Base-by-base conservation (phyloP, 2,329 filamentous ascomycete genomes). In the Fragosphaeria purpurea region DNA sequence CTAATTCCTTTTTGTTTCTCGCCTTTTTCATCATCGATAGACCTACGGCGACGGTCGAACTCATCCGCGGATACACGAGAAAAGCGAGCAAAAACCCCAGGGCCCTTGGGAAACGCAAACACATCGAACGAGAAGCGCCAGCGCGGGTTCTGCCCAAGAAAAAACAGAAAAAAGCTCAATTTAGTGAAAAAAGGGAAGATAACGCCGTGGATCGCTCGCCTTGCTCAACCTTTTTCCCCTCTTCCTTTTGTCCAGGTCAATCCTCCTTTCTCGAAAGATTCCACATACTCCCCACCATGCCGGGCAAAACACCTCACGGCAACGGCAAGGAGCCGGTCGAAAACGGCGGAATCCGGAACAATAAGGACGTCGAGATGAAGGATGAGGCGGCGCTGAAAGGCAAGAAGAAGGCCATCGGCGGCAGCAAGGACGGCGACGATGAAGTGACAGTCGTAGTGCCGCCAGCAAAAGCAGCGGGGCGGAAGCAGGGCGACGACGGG, bases 401-500 rank as follows among this genome's bases (percentile, higher is more conserved):
- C 62, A 84, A 82, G 70, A 54, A 83, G 71, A 81, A 81, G 69
- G 62, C 65, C 22, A 83, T 80, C 67, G 80, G 87, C 61, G 82
- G 76, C 60, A 83, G 82, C 67, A 82, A 88, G 62, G 82, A 77
- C 61, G 84, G 86, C 60, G 84, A 88, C 60, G 84, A 87, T 71
- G 84, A 88, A 72, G 88, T 88, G 83, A 88, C 85, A 47, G 84
- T 88, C 57, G 85, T 89, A 60, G 83, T 88, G 43, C 84, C 85
- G 50, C 83, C 83, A 52, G 79, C 82, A 45, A 54, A 54, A 45
- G 47, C 40, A 3, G 4, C 48, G 2, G 35, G 35, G 12, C 49
- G 38, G 41, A 35, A 44, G 44, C 57, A 88, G 88, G 61, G 70
- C 75, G 54, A 77, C 53, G 83, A 88, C 59, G 82, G 77, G 47